Evolutionary conservation across 306 rosid species (phyloP).

Genomic region (Vigna radiata): DNA sequence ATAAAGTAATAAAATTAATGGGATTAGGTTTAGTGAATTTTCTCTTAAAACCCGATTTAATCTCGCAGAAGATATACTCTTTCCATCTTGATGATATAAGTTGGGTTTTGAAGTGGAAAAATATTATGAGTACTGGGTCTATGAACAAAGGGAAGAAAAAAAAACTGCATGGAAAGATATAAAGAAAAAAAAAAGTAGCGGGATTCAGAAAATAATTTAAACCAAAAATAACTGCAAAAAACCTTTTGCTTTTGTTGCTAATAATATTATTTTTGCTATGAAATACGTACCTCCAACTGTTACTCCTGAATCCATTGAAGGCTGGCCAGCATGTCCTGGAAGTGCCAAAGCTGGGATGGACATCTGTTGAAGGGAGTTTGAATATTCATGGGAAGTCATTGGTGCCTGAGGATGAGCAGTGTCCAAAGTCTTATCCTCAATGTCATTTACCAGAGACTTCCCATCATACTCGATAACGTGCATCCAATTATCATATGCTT

Average conservation of each 20-base stretch:
- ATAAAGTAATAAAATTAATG: neutral
- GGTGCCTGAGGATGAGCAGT: slow-evolving; percentile 54
- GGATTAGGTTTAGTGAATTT: neutral
- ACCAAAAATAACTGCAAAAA: neutral
- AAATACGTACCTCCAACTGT: slow-evolving; percentile 63
- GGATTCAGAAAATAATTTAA: slow-evolving; percentile 10
- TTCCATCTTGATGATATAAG: neutral
- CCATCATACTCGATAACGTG: slow-evolving; percentile 85
- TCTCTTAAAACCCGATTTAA: neutral
- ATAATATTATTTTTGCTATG: slow-evolving; percentile 28
- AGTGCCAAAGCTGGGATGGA: slow-evolving; percentile 62
- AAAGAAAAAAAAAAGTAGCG: neutral
- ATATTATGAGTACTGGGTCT: neutral
- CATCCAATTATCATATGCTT: slow-evolving; percentile 90
- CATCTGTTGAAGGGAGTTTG: slow-evolving; percentile 67
- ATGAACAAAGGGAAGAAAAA: slow-evolving; percentile 21
- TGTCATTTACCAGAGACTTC: slow-evolving; percentile 59
- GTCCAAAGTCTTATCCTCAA: slow-evolving; percentile 56
- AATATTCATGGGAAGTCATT: slow-evolving; percentile 55
- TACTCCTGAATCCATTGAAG: slow-evolving; percentile 60
- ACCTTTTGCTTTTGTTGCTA: slow-evolving; percentile 25
- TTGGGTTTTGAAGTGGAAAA: neutral
- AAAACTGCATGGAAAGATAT: neutral
- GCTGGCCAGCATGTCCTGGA: slow-evolving; percentile 59
- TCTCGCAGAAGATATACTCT: neutral